Conservation (phyloP, 352 stramenopile species). For the Phytophthora idaei region DNA sequence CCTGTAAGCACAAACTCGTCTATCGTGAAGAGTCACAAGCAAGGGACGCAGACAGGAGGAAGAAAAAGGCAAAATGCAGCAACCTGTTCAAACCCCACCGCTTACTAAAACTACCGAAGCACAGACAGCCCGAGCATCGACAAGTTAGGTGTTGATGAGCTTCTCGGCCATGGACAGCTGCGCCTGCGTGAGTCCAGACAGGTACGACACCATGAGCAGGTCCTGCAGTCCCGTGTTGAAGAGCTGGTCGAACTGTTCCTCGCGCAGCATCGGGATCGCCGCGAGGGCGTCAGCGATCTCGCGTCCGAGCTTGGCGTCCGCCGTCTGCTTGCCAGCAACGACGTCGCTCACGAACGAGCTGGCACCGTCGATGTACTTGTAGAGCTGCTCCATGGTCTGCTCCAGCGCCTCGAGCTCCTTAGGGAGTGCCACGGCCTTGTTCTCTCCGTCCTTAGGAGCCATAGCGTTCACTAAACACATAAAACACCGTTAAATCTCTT, state of each 20-base stretch:
- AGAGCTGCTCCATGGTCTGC: conserved; percentile 87
- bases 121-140: conserved; percentile 9
- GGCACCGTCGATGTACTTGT: conserved; percentile 91
- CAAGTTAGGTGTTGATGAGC: conserved; percentile 91
- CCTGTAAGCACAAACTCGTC: too few relatives aligned
- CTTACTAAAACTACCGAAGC: conserved; percentile 40
- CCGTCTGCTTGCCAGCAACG: conserved; percentile 73
- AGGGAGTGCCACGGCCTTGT: conserved; percentile 50
- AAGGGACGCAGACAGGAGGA: neutral
- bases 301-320: conserved; percentile 90
- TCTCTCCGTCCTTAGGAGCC: conserved; percentile 50
- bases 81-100: conserved; percentile 22
- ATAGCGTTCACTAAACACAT: conserved; percentile 72
- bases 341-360: conserved; percentile 92
- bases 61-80: conserved; percentile 32
- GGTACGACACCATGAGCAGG: conserved; percentile 98
- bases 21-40: conserved; percentile 4
- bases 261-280: conserved; percentile 92
- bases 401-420: conserved; percentile 80
- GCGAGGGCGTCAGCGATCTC: conserved; percentile 95
- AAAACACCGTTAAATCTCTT: conserved; percentile 6
- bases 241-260: conserved; percentile 96
- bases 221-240: conserved; percentile 98
- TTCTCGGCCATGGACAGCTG: conserved; percentile 98
- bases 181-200: conserved; percentile 96